These are phyloP conservation scores for Calonectria crousiana DNA, from an alignment of 2,329 filamentous ascomycete genomes.

Conservation along the genomic window DNA sequence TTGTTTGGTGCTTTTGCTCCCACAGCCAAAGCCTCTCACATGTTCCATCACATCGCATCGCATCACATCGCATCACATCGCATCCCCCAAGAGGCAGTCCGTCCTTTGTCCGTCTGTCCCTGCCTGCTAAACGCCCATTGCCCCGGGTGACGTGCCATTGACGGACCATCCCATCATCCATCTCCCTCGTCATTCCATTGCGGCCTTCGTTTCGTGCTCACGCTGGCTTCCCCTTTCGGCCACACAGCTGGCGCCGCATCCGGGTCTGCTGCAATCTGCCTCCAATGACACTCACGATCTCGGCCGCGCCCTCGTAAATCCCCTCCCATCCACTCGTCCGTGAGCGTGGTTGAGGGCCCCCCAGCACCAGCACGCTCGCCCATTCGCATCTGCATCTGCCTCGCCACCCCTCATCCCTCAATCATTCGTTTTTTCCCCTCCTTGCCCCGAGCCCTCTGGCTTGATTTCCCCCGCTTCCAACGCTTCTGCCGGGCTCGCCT, in stretches of 20 bases:
- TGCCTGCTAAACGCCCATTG: not conserved
- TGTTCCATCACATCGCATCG: not conserved
- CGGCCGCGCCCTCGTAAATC: conserved; percentile 26
- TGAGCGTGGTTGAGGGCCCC: not conserved
- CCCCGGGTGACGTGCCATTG: conserved; percentile 40
- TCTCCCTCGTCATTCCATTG: not conserved
- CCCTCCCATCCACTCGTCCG: conserved; percentile 26
- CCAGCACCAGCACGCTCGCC: not conserved
- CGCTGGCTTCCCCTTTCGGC: conserved; percentile 13
- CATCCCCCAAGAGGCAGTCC: not conserved
- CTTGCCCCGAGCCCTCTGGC: conserved; percentile 9
- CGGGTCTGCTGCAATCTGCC: conserved; percentile 7
- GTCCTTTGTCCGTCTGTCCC: not conserved
- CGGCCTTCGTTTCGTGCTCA: not conserved
- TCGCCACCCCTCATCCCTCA: not conserved
- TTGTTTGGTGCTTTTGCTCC: not conserved
- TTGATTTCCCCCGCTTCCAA: conserved; percentile 14
- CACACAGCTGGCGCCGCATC: conserved; percentile 3
- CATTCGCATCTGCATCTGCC: not conserved
- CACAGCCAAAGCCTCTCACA: not conserved
- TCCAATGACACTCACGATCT: conserved; percentile 30
- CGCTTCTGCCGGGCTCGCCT: not conserved
- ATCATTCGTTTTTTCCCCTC: conserved; percentile 12
- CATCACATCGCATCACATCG: not conserved
- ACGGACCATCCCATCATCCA: conserved; percentile 22